phyloP scores from a whole-genome alignment of 805 yeast genomes.

The Wickerhamomyces mucosus region DNA sequence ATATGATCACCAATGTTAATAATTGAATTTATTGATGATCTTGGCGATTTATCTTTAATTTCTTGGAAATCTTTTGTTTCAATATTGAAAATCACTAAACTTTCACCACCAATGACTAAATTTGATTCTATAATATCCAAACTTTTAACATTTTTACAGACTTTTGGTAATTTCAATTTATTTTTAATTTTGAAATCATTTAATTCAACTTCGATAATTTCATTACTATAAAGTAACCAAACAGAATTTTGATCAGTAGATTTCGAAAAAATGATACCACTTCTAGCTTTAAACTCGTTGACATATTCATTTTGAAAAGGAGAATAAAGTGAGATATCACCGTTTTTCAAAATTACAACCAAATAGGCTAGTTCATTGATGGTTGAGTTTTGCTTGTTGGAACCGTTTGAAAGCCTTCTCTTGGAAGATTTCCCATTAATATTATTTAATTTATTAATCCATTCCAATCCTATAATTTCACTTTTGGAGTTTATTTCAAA shows the following conservation, averaged over 20 bases:
- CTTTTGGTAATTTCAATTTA: constrained; percentile 9
- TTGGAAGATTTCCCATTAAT: constrained; percentile 15
- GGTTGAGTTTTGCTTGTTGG: constrained; percentile 10
- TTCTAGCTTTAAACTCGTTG: constrained; percentile 25
- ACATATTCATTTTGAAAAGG: constrained; percentile 31
- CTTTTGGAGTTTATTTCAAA: constrained; percentile 35
- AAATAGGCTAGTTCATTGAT: constrained; percentile 17
- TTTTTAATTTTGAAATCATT: constrained; percentile 8
- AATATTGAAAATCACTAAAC: constrained; percentile 1
- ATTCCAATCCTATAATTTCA: constrained; percentile 25
- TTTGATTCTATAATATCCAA: no score
- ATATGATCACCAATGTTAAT: no score
- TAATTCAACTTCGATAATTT: constrained; percentile 12
- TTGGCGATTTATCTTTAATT: no score
- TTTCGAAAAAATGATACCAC: constrained; percentile 20
- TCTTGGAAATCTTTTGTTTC: neutral
- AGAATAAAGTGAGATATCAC: constrained; percentile 34
- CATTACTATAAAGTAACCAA: constrained; percentile 21
- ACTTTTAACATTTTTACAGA: constrained; percentile 5
- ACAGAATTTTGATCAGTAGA: constrained; percentile 14
- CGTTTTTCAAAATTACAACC: constrained; percentile 25
- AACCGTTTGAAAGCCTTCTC: constrained; percentile 16
- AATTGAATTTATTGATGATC: no score
- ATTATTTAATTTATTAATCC: constrained; percentile 22
- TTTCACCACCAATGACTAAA: neutral